Percentiles rank a stretch among this genome's conserved stretches.
These are phyloP conservation scores for Claviceps africana DNA, from an alignment of 2,329 filamentous ascomycete species.

Conservation along the genomic window DNA sequence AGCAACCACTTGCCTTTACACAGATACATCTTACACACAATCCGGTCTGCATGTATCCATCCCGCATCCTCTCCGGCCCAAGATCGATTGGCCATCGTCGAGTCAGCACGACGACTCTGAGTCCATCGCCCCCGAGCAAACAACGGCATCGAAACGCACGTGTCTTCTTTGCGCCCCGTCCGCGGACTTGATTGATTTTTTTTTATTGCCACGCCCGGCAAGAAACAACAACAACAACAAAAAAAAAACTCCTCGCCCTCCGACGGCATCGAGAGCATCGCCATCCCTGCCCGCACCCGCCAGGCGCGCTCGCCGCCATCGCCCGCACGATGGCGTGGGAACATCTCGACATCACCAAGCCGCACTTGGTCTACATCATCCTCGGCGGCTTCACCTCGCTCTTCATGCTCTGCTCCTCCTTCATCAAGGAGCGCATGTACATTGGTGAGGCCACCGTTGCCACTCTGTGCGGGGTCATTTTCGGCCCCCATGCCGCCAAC, in stretches of 20 bases:
- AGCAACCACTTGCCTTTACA: too few relatives aligned
- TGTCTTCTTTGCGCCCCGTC: too few relatives aligned
- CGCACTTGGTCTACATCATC: slow-evolving; percentile 97
- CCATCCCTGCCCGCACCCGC: too few relatives aligned
- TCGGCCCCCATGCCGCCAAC: slow-evolving; percentile 71
- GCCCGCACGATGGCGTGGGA: slow-evolving; percentile 53
- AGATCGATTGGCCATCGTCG: slow-evolving; percentile 6
- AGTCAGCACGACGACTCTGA: background rate
- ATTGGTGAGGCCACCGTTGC: slow-evolving; percentile 97
- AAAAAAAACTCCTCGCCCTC: too few relatives aligned
- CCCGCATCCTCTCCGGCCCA: slow-evolving; percentile 4
- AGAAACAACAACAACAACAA: background rate
- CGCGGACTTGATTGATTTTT: too few relatives aligned
- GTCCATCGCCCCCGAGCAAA: slow-evolving; percentile 1
- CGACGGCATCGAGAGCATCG: too few relatives aligned
- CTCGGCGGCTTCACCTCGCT: slow-evolving; percentile 92
- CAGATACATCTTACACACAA: background rate
- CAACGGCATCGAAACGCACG: background rate
- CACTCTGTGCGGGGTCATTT: slow-evolving; percentile 75
- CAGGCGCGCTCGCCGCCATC: too few relatives aligned
- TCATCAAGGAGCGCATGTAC: slow-evolving; percentile 97
- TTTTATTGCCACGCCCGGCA: background rate
- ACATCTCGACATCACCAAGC: slow-evolving; percentile 74
- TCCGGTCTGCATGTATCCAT: slow-evolving; percentile 7
- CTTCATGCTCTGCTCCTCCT: slow-evolving; percentile 95